Conservation (phyloP, 208 protist species). For the Acanthamoeba lenticulata region DNA sequence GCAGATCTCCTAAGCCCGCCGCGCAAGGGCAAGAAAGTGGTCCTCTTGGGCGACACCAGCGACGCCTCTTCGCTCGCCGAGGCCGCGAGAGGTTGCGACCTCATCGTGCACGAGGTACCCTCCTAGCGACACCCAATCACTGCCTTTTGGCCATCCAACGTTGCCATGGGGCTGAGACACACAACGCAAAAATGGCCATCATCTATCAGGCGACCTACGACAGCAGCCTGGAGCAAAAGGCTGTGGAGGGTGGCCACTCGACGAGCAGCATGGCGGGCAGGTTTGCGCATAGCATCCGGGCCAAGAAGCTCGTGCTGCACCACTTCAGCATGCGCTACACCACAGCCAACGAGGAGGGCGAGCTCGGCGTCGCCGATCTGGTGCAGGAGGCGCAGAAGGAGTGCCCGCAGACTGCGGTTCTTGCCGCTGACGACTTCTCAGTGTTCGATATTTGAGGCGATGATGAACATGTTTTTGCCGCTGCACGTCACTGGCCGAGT, state of each 20-base stretch:
- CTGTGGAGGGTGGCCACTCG: slow-evolving; percentile 71
- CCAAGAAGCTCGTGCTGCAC: slow-evolving; percentile 73
- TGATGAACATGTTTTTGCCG: too few relatives aligned
- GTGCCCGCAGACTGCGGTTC: slow-evolving; percentile 29
- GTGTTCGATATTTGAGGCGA: slow-evolving; percentile 22
- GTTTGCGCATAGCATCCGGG: slow-evolving; percentile 55
- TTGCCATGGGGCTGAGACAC: neutral
- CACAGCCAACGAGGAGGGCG: neutral
- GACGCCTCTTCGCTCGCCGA: slow-evolving; percentile 69
- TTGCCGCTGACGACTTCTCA: slow-evolving; percentile 24
- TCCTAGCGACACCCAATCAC: neutral
- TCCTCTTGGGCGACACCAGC: slow-evolving; percentile 76
- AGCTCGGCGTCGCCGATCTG: slow-evolving; percentile 17
- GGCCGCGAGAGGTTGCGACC: slow-evolving; percentile 70
- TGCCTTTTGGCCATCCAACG: neutral
- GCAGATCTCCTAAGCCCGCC: slow-evolving; percentile 66
- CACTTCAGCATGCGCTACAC: slow-evolving; percentile 75
- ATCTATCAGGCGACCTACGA: slow-evolving; percentile 31
- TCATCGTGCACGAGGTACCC: slow-evolving; percentile 74
- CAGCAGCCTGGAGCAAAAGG: slow-evolving; percentile 18
- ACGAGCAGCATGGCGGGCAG: slow-evolving; percentile 68
- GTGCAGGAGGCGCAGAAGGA: slow-evolving; percentile 38
- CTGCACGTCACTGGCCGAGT: too few relatives aligned
- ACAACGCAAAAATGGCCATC: neutral
- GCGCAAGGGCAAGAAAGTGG: slow-evolving; percentile 70